These are phyloP conservation scores for Penium margaritaceum DNA, from an alignment of 139 green algal genomes.

Conservation along the genomic window DNA sequence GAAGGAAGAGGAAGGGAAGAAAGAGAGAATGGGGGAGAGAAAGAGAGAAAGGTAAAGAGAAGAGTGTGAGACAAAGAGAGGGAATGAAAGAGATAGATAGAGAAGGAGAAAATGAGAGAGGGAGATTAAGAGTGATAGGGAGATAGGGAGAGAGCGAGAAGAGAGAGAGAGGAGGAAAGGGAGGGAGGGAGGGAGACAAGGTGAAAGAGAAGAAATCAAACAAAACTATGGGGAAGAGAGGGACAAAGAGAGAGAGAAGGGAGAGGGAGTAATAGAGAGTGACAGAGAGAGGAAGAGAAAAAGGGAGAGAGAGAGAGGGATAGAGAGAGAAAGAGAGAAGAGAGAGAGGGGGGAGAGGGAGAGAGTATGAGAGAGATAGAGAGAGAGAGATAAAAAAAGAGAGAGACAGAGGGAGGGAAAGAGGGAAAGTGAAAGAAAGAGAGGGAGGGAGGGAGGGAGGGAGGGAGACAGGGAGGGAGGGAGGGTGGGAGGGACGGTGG, in stretches of 20 bases:
- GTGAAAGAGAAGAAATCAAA: background rate
- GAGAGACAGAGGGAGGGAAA: background rate
- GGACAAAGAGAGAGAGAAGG: background rate
- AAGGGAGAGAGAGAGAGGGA: background rate
- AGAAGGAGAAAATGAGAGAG: background rate
- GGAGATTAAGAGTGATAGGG: conserved; percentile 2
- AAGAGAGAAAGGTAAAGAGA: background rate
- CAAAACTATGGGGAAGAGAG: background rate
- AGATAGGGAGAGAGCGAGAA: background rate
- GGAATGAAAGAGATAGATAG: background rate
- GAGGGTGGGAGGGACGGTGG: background rate
- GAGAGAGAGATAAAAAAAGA: background rate
- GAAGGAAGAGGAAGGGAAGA: too few species aligned
- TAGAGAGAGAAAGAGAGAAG: background rate
- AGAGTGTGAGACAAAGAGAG: background rate
- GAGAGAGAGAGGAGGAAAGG: background rate
- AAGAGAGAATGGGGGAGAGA: conserved; percentile 8
- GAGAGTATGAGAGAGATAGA: background rate
- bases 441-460: background rate
- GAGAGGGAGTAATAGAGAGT: background rate
- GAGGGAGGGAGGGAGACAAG: background rate
- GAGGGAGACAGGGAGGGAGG: background rate
- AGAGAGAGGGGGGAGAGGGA: background rate
- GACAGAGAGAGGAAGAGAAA: background rate
- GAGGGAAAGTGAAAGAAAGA: background rate